Conservation (phyloP, 176 grass and related monocot species). For the Aegilops umbellulata region DNA sequence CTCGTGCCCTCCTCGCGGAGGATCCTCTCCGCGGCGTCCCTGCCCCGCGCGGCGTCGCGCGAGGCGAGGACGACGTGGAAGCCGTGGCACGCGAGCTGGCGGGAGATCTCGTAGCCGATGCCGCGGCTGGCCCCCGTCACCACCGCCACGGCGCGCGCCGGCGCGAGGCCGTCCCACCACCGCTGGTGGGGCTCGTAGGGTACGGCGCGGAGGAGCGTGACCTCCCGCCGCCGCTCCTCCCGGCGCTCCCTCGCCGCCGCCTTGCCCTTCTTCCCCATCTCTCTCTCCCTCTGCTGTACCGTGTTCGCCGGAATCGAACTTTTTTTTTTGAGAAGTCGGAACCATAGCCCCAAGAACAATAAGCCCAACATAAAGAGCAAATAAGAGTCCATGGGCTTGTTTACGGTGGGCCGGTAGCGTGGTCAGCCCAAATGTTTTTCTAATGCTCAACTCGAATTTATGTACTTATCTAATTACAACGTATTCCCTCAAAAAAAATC, state of each 20-base stretch:
- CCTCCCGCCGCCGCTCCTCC: conserved; percentile 61
- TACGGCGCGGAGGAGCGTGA: conserved; percentile 54
- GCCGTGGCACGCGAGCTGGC: conserved; percentile 59
- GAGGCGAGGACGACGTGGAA: conserved; percentile 76
- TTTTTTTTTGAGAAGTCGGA: too few species aligned
- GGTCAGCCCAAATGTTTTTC: too few species aligned
- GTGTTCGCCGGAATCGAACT: too few species aligned
- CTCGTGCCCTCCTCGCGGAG: conserved; percentile 20
- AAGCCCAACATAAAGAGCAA: too few species aligned
- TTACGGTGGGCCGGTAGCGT: too few species aligned
- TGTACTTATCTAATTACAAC: too few species aligned
- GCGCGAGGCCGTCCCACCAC: conserved; percentile 27
- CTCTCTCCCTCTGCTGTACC: too few species aligned
- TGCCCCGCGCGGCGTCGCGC: conserved; percentile 44
- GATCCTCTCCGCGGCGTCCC: conserved; percentile 24
- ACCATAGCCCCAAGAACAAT: too few species aligned
- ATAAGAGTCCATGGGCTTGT: too few species aligned
- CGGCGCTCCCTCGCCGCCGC: conserved; percentile 65
- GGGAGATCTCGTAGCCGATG: conserved; percentile 77
- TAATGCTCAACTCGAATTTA: too few species aligned
- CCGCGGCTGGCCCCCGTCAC: conserved; percentile 83
- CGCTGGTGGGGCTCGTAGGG: conserved; percentile 54
- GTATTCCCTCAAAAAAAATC: too few species aligned
- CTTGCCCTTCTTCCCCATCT: conserved; percentile 86
- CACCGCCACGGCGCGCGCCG: conserved; percentile 54